A percentile compares a stretch with the other conserved stretches of the same genome.
Evolutionary conservation across 805 yeast genomes (phyloP).

Genomic region (fission yeast (Schizosaccharomyces pombe)): DNA sequence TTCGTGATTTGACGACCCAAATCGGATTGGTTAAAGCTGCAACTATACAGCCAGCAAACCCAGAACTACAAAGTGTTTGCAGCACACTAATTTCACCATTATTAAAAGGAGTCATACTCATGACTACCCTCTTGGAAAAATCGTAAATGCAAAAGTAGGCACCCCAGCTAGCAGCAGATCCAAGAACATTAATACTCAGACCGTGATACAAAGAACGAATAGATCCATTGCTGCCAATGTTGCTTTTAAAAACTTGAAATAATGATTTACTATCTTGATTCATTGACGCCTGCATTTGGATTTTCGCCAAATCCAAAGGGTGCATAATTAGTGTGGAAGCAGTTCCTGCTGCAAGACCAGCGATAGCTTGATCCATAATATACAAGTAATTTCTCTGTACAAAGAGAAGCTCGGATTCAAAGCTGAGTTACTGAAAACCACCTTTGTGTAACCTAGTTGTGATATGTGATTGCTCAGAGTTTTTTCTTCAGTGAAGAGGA

Average conservation of each 20-base stretch:
- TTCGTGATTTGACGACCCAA: constrained; percentile 86
- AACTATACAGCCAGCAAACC: constrained; percentile 52
- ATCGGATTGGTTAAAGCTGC: constrained; percentile 69
- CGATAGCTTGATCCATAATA: constrained; percentile 17
- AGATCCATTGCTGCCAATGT: constrained; percentile 4
- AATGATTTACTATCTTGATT: background rate
- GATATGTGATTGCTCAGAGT: too few species aligned
- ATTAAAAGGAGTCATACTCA: background rate
- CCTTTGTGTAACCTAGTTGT: too few species aligned
- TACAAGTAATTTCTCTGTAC: too few species aligned
- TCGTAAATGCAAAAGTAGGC: constrained; percentile 42
- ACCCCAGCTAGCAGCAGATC: constrained; percentile 77
- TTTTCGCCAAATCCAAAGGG: constrained; percentile 70
- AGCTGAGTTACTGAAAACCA: too few species aligned
- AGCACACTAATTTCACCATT: constrained; percentile 18
- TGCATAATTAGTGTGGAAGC: constrained; percentile 61
- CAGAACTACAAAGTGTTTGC: constrained; percentile 31
- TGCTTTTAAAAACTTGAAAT: background rate
- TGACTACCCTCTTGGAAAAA: constrained; percentile 5
- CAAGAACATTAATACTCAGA: constrained; percentile 51
- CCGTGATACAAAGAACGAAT: constrained; percentile 40
- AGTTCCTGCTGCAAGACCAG: constrained; percentile 67
- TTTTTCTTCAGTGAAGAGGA: too few species aligned
- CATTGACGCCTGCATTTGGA: constrained; percentile 38
- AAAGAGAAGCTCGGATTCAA: too few species aligned